Evolutionary conservation across 129 eudicot genomes (phyloP).

Genomic region (Scalesia atractyloides): DNA sequence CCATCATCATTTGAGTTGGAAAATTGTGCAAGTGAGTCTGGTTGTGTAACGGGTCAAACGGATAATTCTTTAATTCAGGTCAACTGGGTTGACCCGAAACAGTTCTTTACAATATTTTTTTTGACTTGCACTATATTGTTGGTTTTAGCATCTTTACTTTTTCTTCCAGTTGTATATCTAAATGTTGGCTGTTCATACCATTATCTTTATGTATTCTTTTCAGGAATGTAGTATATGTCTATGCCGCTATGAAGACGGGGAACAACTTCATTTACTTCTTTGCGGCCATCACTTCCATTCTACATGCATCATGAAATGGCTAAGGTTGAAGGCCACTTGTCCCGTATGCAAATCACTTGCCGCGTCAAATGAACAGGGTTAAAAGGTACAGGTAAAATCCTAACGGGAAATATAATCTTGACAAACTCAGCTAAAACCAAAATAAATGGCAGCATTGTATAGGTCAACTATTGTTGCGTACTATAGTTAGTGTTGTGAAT

Average conservation of each 20-base stretch:
- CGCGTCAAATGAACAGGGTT: neutral
- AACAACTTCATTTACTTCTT: constrained; percentile 1
- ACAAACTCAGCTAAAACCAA: neutral
- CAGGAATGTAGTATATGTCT: constrained; percentile 26
- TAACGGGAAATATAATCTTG: constrained; percentile 4
- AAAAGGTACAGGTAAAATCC: neutral
- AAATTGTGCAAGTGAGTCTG: neutral
- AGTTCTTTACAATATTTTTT: neutral
- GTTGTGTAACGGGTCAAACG: neutral
- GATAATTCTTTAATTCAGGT: constrained; percentile 3
- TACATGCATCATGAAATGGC: constrained; percentile 20
- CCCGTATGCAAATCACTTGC: constrained; percentile 4
- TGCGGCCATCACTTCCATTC: constrained; percentile 26
- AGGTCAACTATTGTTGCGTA: constrained; percentile 5
- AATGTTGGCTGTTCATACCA: neutral
- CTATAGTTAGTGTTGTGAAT: neutral
- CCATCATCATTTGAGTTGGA: neutral
- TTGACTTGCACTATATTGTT: neutral
- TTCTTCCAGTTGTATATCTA: too few species aligned
- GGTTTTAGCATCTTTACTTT: too few species aligned
- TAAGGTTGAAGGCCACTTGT: constrained; percentile 12
- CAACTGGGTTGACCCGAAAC: neutral
- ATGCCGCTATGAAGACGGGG: neutral
- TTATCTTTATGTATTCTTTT: neutral
- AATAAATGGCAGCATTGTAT: neutral